These are phyloP conservation scores for Rosa persica DNA, from an alignment of 306 rosid genomes.

Conservation along the genomic window DNA sequence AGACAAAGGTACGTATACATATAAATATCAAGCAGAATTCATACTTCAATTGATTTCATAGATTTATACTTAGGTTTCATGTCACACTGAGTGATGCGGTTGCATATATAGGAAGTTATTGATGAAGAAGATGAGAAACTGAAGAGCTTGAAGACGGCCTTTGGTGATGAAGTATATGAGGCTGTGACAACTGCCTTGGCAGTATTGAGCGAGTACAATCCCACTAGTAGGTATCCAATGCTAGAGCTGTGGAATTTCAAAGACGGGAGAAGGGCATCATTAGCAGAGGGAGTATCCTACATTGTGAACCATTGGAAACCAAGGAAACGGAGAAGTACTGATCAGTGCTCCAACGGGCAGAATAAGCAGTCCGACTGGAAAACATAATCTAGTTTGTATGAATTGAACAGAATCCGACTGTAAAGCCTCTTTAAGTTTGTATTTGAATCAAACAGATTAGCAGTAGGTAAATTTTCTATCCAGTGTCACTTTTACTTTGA, in stretches of 20 bases:
- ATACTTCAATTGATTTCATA: too few relatives aligned
- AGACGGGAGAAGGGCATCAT: slow-evolving; percentile 16
- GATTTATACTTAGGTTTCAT: neutral
- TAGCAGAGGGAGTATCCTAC: slow-evolving; percentile 14
- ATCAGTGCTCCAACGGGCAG: neutral
- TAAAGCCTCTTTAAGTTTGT: neutral
- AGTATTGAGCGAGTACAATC: slow-evolving; percentile 11
- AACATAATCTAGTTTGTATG: neutral
- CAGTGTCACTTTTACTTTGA: neutral
- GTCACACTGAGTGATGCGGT: neutral
- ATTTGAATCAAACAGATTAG: neutral
- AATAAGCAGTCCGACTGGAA: neutral
- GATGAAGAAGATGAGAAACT: slow-evolving; percentile 19
- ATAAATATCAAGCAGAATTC: neutral
- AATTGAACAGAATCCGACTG: neutral
- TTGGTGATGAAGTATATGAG: slow-evolving; percentile 16
- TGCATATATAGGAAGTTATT: slow-evolving; percentile 15
- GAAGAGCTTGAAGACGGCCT: slow-evolving; percentile 7
- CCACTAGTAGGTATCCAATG: neutral
- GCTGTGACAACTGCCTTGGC: slow-evolving; percentile 20
- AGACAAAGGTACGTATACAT: slow-evolving; percentile 12
- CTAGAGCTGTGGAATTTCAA: slow-evolving; percentile 19
- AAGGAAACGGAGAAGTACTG: neutral
- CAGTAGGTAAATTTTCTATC: neutral
- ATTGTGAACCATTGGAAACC: neutral